A percentile compares a stretch with the other conserved stretches of the same genome.
phyloP scores from a whole-genome alignment of 2,329 filamentous ascomycete species.

The Aspergillus cejpii region DNA sequence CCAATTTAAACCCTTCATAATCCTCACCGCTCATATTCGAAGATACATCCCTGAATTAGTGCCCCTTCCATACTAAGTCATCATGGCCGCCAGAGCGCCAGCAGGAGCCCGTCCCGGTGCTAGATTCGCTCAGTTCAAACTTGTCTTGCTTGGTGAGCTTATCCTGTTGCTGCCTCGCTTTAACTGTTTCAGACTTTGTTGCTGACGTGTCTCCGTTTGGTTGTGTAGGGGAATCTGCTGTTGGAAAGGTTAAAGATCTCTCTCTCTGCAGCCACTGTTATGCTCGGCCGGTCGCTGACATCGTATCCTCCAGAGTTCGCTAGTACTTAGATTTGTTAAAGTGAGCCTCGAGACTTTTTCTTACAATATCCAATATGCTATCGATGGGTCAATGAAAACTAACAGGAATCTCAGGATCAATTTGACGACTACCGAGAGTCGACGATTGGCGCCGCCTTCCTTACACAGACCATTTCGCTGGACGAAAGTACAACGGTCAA shows the following conservation, averaged over 20 bases:
- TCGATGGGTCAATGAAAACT: neutral
- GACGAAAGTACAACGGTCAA: slow-evolving; percentile 98
- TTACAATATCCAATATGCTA: neutral
- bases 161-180: slow-evolving; percentile 3
- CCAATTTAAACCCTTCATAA: slow-evolving; percentile 1
- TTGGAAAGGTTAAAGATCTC: slow-evolving; percentile 71
- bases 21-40: neutral
- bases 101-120: slow-evolving; percentile 61
- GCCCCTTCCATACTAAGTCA: slow-evolving; percentile 27
- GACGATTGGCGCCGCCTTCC: slow-evolving; percentile 95
- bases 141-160: slow-evolving; percentile 82
- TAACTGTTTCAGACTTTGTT: slow-evolving; percentile 2
- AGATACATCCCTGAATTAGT: slow-evolving; percentile 3
- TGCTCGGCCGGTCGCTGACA: slow-evolving; percentile 24
- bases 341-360: slow-evolving; percentile 44
- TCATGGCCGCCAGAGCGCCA: slow-evolving; percentile 81
- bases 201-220: slow-evolving; percentile 15
- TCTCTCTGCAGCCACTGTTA: slow-evolving; percentile 7
- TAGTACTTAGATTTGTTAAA: slow-evolving; percentile 97
- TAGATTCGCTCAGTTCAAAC: slow-evolving; percentile 98
- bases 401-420: slow-evolving; percentile 64
- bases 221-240: slow-evolving; percentile 81
- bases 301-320: slow-evolving; percentile 65
- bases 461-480: slow-evolving; percentile 97
- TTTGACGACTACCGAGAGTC: slow-evolving; percentile 98